Conservation (phyloP, 2,329 filamentous ascomycete species). For the Pseudogymnoascus sp. region DNA sequence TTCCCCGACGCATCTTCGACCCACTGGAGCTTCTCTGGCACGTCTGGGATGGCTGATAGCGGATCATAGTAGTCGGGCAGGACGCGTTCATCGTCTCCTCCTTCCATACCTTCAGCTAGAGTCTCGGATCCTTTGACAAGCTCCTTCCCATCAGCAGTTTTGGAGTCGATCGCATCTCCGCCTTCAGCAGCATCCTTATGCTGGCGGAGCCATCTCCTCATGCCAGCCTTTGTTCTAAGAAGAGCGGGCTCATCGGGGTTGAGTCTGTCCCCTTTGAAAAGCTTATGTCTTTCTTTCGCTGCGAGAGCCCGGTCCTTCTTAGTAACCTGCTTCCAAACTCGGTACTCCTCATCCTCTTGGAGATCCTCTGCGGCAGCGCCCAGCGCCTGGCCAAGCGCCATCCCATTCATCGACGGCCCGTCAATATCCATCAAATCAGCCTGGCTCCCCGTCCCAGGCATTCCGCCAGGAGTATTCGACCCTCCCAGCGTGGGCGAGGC, state of each 20-base stretch:
- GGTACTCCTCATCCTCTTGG: slow-evolving; percentile 90
- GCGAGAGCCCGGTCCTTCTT: slow-evolving; percentile 88
- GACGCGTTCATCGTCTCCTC: slow-evolving; percentile 67
- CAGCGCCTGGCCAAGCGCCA: slow-evolving; percentile 56
- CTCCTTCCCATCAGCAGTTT: slow-evolving; percentile 40
- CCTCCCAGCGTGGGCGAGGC: slow-evolving; percentile 72
- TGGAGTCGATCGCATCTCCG: slow-evolving; percentile 38
- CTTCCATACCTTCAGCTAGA: slow-evolving; percentile 90
- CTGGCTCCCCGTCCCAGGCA: slow-evolving; percentile 63
- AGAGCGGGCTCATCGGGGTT: slow-evolving; percentile 85
- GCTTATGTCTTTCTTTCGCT: slow-evolving; percentile 74
- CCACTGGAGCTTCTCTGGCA: slow-evolving; percentile 75
- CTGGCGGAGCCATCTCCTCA: slow-evolving; percentile 79
- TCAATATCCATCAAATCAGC: slow-evolving; percentile 84
- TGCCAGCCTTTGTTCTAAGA: slow-evolving; percentile 75
- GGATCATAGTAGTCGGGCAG: slow-evolving; percentile 94
- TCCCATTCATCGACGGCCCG: slow-evolving; percentile 60
- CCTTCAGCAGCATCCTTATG: slow-evolving; percentile 48
- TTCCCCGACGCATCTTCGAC: slow-evolving; percentile 82
- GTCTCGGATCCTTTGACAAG: slow-evolving; percentile 56
- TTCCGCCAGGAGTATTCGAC: slow-evolving; percentile 66
- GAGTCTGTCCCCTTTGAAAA: slow-evolving; percentile 79
- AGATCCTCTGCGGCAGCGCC: slow-evolving; percentile 64
- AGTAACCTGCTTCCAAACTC: slow-evolving; percentile 97
- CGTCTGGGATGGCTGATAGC: slow-evolving; percentile 76